Evolutionary conservation across 805 yeast species (phyloP), one percentile per base, ranked within the genome.

Genomic region (Candida michaelii): DNA sequence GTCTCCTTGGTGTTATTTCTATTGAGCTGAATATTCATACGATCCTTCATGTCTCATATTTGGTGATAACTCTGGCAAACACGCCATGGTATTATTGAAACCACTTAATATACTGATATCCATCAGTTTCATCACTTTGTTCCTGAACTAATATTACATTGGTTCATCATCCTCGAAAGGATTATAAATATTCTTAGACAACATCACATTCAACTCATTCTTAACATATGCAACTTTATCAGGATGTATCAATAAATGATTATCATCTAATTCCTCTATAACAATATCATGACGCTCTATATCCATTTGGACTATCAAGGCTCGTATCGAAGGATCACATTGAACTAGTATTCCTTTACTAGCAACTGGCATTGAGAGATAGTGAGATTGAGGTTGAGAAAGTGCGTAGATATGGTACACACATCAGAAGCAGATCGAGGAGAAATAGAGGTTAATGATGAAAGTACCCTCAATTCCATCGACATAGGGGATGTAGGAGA

Each of bases 291-390:
- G 84, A 27, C 74, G 66, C 19, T 80, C 78, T 0, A 88, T 68
- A 61, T 93, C 98, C 32, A 91, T 85, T 58, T 82, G 85, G 16
- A 91, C 65, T 2, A 91, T 87, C 37, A 91, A 70, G 0, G 98
- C 96, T 49, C 82, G 77, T 49, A 91, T 89, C 1, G 97, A 88
- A 1, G 99, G 98, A 60, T 91, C 99, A 60, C 97, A 71, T 44
- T 62, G 72, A 13, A 71, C 72, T 30, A 71, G 51, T 0, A 67
- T 69, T 10, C 76, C 74, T 48, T 65, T 68, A 36, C 66, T 59
- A 10, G 76, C 76, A 5, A 70, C 63, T 16, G 69, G 67, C 76
- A 71, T 71, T 10, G 15, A 21, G 23, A 6, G 5, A 11, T 4
- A 16, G 14, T 11, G 34, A 30, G 23, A 16, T 5, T 16, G 23